Evolutionary conservation across 345 rosid genomes (phyloP).

Genomic region (Lepidium africanum): DNA sequence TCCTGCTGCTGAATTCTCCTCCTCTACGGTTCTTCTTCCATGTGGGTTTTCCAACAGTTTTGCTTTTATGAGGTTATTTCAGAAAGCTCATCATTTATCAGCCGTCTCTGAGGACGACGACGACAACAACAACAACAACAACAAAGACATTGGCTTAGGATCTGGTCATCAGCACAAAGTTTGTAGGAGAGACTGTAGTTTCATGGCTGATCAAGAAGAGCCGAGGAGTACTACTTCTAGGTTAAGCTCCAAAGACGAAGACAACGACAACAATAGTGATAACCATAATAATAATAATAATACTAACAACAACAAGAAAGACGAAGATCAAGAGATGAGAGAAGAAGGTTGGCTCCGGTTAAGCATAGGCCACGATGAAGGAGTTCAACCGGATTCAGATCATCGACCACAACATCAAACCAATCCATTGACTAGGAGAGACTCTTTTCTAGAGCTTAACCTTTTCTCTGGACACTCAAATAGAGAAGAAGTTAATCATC

Average conservation of each 20-base stretch:
- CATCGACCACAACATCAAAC: conserved; percentile 26
- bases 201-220: conserved; percentile 77
- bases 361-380: conserved; percentile 47
- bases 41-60: conserved; percentile 32
- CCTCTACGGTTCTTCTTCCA: conserved; percentile 21
- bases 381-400: conserved; percentile 20
- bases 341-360: conserved; percentile 74
- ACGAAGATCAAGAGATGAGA: conserved; percentile 23
- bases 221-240: conserved; percentile 63
- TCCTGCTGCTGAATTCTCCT: conserved; percentile 38
- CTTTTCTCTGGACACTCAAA: conserved; percentile 29
- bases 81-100: conserved; percentile 37
- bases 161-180: conserved; percentile 39
- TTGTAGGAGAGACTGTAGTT: conserved; percentile 24
- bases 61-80: conserved; percentile 45
- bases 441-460: conserved; percentile 30
- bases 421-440: conserved; percentile 18
- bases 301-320: background rate
- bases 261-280: conserved; percentile 3
- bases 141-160: conserved; percentile 35
- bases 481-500: conserved; percentile 20
- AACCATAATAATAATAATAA: background rate
- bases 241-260: conserved; percentile 53
- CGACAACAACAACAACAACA: conserved; percentile 9
- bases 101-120: conserved; percentile 22